Conservation (phyloP, 1,284 basidiomycete species). For the Inonotus hispidus region DNA sequence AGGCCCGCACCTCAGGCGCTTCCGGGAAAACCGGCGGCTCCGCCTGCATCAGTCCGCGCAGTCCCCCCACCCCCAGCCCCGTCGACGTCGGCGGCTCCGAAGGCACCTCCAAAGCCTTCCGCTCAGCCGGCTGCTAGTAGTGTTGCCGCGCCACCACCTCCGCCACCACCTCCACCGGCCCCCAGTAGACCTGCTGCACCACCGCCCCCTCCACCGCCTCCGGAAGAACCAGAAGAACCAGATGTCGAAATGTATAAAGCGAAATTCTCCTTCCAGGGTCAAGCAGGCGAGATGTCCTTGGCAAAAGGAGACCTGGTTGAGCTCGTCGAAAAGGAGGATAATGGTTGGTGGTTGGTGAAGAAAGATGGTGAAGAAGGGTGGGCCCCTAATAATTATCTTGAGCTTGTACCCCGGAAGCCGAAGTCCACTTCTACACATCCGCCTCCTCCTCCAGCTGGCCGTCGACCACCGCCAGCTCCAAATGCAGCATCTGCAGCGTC, state of each 20-base stretch:
- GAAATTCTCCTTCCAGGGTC: conserved; percentile 84
- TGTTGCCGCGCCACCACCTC: conserved; percentile 20
- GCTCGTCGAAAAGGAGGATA: conserved; percentile 89
- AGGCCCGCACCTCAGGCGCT: conserved; percentile 54
- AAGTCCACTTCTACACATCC: conserved; percentile 59
- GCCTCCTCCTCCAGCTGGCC: conserved; percentile 60
- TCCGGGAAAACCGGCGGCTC: conserved; percentile 42
- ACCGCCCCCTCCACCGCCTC: conserved; percentile 21
- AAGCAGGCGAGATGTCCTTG: conserved; percentile 88
- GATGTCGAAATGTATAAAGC: conserved; percentile 78
- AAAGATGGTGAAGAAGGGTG: conserved; percentile 84
- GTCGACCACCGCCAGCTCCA: conserved; percentile 41
- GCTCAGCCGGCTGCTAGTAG: background rate
- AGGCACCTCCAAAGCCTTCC: conserved; percentile 18
- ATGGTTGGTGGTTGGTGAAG: conserved; percentile 97
- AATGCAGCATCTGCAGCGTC: conserved; percentile 28
- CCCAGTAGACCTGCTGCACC: conserved; percentile 15
- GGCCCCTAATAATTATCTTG: conserved; percentile 94
- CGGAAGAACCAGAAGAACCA: conserved; percentile 49
- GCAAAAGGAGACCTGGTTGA: conserved; percentile 91
- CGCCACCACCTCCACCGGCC: conserved; percentile 4
- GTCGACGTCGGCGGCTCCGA: conserved; percentile 25
- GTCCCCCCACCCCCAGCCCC: conserved; percentile 28
- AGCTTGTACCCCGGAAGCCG: conserved; percentile 62
- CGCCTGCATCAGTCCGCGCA: conserved; percentile 27